A percentile compares a stretch with the other conserved stretches of the same genome.
These are phyloP conservation scores for Colletotrichum orchidophilum DNA, from an alignment of 2,329 filamentous ascomycete genomes.

Conservation along the genomic window DNA sequence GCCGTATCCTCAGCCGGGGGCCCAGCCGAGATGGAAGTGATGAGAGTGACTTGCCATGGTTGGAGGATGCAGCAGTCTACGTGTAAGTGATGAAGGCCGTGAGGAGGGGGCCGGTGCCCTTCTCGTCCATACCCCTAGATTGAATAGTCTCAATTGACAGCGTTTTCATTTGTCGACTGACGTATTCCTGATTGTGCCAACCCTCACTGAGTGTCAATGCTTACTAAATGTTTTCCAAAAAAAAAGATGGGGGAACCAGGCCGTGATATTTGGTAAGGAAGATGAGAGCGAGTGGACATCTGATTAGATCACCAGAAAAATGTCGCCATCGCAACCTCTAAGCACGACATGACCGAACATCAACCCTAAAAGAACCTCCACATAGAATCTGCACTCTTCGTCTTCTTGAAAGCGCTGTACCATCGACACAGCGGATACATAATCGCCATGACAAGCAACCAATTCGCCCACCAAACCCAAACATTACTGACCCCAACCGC, in stretches of 20 bases:
- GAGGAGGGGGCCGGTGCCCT: not conserved
- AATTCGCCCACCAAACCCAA: constrained; percentile 49
- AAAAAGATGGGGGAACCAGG: not conserved
- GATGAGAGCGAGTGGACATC: not conserved
- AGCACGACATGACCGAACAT: constrained; percentile 2
- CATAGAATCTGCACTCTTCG: constrained; percentile 51
- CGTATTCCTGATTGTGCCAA: not conserved
- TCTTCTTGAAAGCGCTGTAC: constrained; percentile 55
- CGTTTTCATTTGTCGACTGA: not conserved
- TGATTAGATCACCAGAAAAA: not conserved
- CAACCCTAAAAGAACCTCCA: constrained; percentile 55
- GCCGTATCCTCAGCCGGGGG: constrained; percentile 16
- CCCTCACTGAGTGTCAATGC: too few relatives aligned
- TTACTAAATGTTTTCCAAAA: not conserved
- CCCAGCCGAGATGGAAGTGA: constrained; percentile 26
- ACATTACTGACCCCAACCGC: constrained; percentile 48
- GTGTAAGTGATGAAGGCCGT: not conserved
- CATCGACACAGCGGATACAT: constrained; percentile 53
- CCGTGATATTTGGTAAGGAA: not conserved
- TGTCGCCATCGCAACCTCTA: constrained; percentile 2
- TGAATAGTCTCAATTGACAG: constrained; percentile 4
- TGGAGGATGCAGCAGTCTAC: not conserved
- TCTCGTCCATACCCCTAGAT: not conserved
- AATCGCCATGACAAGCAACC: constrained; percentile 45
- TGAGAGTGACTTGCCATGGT: not conserved